Base-by-base conservation (phyloP, 495 filamentous ascomycete species). In the Parathielavia appendiculata region DNA sequence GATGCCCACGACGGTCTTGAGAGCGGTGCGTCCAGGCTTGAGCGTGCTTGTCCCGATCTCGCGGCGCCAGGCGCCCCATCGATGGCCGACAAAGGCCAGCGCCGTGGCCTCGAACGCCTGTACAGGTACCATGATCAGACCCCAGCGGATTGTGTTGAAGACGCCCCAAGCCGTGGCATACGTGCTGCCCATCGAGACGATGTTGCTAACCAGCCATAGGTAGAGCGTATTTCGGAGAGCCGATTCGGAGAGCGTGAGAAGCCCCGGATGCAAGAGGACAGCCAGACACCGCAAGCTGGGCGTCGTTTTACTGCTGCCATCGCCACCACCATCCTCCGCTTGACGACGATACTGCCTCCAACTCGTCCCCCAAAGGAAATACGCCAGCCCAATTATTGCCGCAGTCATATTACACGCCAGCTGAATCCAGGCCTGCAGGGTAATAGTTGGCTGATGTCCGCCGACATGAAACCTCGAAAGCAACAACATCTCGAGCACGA, bases 101-200 rank as follows among this genome's bases (percentile, higher is more conserved):
- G 83, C 72, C 0, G 86, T 84, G 9, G 82, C 81, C 63, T 91
- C 86, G 10, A 90, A 67, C 0, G 86, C 75, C 55, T 83, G 79
- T 0, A 89, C 86, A 0, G 86, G 86, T 1, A 90, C 85, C 87
- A 89, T 91, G 32, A 89, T 75, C 5, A 91, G 70, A 1, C 87
- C 86, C 87, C 86, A 90, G n/a, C 86, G 79, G 58, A 91, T 88
- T 0, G 86, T 89, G 58, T 80, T 87, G 73, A 91, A 90, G 39
- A 89, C 74, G 14, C 85, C 82, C 87, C 86, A 90, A 2, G 87
- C 86, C 3, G 87, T 89, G 1, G 84, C 83, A 69, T 89, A 90
- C 26, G 81, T 76, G 1, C 70, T 62, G 5, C 86, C 85, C 57
- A 90, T 72, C 0, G 76, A 63, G 0, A 91, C 76, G 39, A 90